Evolutionary conservation across 2,329 filamentous ascomycete species (phyloP).

Genomic region (Lasiodiplodia sp.): DNA sequence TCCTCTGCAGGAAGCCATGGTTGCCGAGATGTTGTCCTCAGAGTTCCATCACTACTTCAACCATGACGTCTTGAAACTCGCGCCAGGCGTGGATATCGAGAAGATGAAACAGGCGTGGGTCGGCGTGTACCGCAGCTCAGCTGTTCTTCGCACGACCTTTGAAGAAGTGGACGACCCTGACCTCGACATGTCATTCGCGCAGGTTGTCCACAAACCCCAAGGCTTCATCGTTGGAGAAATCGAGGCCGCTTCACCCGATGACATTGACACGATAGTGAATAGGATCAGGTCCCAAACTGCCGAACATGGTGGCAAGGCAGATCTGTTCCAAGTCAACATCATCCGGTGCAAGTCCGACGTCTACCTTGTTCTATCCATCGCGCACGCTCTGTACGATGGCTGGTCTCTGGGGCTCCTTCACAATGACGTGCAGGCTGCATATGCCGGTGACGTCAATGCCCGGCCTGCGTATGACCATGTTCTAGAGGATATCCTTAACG

Average conservation of each 20-base stretch:
- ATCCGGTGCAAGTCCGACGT: conserved; percentile 42
- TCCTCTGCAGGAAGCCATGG: conserved; percentile 85
- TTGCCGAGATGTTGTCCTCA: conserved; percentile 81
- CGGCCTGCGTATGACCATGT: conserved; percentile 61
- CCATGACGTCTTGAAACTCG: conserved; percentile 75
- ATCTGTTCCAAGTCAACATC: conserved; percentile 48
- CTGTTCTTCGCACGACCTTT: conserved; percentile 81
- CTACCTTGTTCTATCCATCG: conserved; percentile 72
- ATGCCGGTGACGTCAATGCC: conserved; percentile 53
- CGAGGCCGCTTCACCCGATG: conserved; percentile 34
- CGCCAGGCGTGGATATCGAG: conserved; percentile 60
- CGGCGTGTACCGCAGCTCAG: conserved; percentile 64
- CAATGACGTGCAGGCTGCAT: conserved; percentile 71
- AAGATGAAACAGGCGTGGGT: conserved; percentile 69
- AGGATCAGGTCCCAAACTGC: conserved; percentile 46
- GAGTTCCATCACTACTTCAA: conserved; percentile 83
- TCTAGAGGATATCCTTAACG: conserved; percentile 62
- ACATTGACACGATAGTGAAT: conserved; percentile 44
- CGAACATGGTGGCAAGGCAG: conserved; percentile 28
- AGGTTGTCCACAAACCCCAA: conserved; percentile 55
- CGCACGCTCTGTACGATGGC: conserved; percentile 90
- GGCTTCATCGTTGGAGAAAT: conserved; percentile 47
- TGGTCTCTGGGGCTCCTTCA: conserved; percentile 82
- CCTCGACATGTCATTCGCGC: conserved; percentile 63
- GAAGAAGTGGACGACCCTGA: conserved; percentile 67